Conservation (phyloP, 257 asterid genomes). For the Solanum appendiculatum region DNA sequence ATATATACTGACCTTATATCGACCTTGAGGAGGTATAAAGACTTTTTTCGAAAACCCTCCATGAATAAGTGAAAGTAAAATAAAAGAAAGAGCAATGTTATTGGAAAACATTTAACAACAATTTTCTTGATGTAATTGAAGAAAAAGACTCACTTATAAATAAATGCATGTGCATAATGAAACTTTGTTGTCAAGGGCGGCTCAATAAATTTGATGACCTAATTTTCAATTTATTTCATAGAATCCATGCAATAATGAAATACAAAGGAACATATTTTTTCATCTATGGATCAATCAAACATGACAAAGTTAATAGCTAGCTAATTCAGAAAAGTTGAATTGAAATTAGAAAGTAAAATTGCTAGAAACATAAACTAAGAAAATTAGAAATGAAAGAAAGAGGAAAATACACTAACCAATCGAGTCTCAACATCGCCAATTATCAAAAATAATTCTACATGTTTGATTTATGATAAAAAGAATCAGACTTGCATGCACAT, state of each 20-base stretch:
- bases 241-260: neutral
- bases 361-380: neutral
- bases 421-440: neutral
- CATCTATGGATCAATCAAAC: too few species aligned
- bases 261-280: neutral
- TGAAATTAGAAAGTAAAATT: neutral
- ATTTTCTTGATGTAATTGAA: neutral
- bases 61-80: too few species aligned
- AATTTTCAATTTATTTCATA: too few species aligned
- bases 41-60: accelerated
- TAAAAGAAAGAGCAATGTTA: neutral
- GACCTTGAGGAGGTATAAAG: neutral
- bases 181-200: neutral
- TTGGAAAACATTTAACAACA: neutral
- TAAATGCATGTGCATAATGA: neutral
- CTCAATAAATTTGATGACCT: neutral
- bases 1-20: too few species aligned
- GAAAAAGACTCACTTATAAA: neutral
- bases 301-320: too few species aligned
- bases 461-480: too few species aligned
- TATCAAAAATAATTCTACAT: neutral
- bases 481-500: neutral
- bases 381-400: too few species aligned
- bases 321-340: too few species aligned
- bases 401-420: too few species aligned